Evolutionary conservation across 768 basidiomycete species (phyloP), one percentile per base, ranked within the genome.

Genomic region (Russula earlei): DNA sequence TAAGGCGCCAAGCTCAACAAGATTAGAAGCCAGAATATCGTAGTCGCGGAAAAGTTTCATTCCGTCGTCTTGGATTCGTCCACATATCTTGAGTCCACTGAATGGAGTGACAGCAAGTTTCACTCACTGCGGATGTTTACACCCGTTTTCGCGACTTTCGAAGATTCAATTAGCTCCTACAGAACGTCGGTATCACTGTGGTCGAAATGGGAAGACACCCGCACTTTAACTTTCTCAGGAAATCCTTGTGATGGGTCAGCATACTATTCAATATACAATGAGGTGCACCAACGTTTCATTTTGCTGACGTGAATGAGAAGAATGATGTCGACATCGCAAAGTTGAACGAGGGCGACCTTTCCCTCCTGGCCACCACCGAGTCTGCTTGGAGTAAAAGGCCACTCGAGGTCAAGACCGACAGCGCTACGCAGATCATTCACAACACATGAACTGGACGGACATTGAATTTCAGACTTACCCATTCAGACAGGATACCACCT

Each of bases 341-440:
- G 49, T 60, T 80, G 78, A 1, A 79, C 72, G 2, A 77, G 65
- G 0, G 78, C 75, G 2, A 74, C 72, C 31, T 68, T 67, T 47
- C 71, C 66, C 52, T 71, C 70, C 33, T 64, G 56, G 9, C 24
- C 34, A 4, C 19, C 19, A 20, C 34, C 65, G 31, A 68, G 64
- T 4, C 64, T 65, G n/a, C 66, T 60, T 50, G 67, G 70, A 43
- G 63, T 62, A 19, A 75, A 69, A 15, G 69, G 66, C 78, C 78
- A 79, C 61, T 79, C 78, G 40, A 79, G 67, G 64, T 79, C 78
- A 27, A 79, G 76, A 7, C 79, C 78, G 10, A 79, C 42, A 9
- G 78, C 73, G 2, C 77, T 78, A 41, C 22, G 31, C 8, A 40
- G 15, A n/a, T 45, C n/a, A 22, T n/a, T 40, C 33, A 42, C 19